Percentiles rank a stretch among this genome's conserved stretches.
Evolutionary conservation across 1,139 yeast species (phyloP).

Genomic region (Kodamaea suecica): DNA sequence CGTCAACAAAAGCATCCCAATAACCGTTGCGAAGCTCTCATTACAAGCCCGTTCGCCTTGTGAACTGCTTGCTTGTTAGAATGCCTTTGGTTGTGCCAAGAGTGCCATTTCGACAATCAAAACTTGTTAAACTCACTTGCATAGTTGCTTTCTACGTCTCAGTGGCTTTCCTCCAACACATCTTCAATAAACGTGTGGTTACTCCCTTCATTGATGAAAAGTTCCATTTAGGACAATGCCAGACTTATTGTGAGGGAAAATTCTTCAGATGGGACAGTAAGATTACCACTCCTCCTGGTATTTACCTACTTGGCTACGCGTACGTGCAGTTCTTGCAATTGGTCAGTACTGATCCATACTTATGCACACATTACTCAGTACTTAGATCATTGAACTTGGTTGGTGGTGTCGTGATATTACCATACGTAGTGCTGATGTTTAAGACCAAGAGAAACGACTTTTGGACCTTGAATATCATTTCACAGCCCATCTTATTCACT

Average conservation of each 20-base stretch:
- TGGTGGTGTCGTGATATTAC: constrained; percentile 60
- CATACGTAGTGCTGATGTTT: constrained; percentile 31
- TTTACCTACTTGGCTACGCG: constrained; percentile 58
- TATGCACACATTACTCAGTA: constrained; percentile 38
- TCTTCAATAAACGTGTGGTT: constrained; percentile 25
- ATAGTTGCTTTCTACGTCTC: constrained; percentile 11
- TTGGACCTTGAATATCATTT: constrained; percentile 47
- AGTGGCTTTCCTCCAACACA: constrained; percentile 9
- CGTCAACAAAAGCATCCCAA: background rate
- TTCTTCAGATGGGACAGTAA: constrained; percentile 78
- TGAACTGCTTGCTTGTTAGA: too few relatives aligned
- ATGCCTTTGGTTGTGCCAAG: constrained; percentile 7
- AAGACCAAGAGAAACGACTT: constrained; percentile 36
- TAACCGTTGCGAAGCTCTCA: too few relatives aligned
- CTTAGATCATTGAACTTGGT: constrained; percentile 59
- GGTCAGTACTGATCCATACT: constrained; percentile 16
- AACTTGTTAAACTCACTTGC: background rate
- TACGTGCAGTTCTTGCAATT: constrained; percentile 33
- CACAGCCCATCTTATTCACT: constrained; percentile 69
- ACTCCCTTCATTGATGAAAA: constrained; percentile 67
- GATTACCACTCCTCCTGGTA: constrained; percentile 96
- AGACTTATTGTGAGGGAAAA: constrained; percentile 57
- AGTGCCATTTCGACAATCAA: background rate
- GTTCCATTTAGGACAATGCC: constrained; percentile 81
- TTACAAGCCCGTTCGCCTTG: background rate